Evolutionary conservation across 2,329 filamentous ascomycete species (phyloP).

Genomic region (Scolecobasidium constrictum): DNA sequence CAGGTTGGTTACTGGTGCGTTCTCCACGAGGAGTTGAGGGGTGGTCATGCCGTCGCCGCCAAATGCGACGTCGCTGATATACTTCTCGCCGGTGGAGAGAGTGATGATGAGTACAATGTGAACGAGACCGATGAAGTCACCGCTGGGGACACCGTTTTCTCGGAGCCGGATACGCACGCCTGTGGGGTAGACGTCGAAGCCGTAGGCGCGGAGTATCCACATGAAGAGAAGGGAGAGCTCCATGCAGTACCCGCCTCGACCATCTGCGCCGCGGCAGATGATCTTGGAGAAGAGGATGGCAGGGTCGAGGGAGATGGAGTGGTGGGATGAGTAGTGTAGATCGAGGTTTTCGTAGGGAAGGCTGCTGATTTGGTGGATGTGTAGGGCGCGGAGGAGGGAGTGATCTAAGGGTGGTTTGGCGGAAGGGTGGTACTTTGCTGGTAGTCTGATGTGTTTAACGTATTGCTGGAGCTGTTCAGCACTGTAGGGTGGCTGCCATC

Average conservation of each 20-base stretch:
- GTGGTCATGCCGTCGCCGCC: constrained; percentile 50
- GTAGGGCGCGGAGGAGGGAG: constrained; percentile 28
- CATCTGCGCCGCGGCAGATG: constrained; percentile 27
- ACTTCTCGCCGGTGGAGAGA: constrained; percentile 37
- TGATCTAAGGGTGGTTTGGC: constrained; percentile 16
- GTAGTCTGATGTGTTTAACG: constrained; percentile 22
- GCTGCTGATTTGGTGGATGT: constrained; percentile 36
- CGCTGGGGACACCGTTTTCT: constrained; percentile 20
- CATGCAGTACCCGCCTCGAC: constrained; percentile 51
- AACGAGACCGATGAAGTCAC: constrained; percentile 20
- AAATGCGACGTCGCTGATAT: constrained; percentile 52
- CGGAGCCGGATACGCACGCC: constrained; percentile 36
- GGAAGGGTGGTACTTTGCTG: constrained; percentile 14
- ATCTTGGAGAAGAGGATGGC: constrained; percentile 41
- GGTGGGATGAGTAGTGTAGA: constrained; percentile 38
- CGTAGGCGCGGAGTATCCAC: constrained; percentile 40
- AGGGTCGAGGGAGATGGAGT: constrained; percentile 33
- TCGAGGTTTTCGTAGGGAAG: constrained; percentile 48
- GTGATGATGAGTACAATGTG: constrained; percentile 54
- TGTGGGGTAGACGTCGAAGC: constrained; percentile 42
- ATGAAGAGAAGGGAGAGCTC: constrained; percentile 46
- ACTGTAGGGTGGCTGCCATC: no score
- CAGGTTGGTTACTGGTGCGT: constrained; percentile 28
- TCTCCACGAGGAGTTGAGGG: constrained; percentile 44
- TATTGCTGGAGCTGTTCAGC: constrained; percentile 21